These are phyloP conservation scores for Petunia hybrid DNA, from an alignment of 305 asterid genomes.

Conservation along the genomic window DNA sequence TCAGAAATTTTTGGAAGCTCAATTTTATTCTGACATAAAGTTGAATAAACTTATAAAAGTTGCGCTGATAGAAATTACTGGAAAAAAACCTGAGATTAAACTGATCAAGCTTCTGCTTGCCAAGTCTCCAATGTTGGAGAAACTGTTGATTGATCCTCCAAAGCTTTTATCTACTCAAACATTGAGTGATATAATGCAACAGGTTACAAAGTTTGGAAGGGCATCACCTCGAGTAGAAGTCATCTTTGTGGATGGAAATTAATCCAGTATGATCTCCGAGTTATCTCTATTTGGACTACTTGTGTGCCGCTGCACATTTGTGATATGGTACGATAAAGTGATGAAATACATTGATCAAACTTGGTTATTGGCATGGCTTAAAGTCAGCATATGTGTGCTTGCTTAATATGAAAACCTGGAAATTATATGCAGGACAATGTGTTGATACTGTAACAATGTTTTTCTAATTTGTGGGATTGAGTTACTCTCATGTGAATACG, in stretches of 20 bases:
- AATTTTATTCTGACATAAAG: neutral
- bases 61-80: neutral
- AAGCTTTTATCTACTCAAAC: neutral
- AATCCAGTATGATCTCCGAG: neutral
- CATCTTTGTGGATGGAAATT: neutral
- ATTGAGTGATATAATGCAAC: neutral
- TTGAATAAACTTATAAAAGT: neutral
- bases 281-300: neutral
- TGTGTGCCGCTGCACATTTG: neutral
- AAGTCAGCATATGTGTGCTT: neutral
- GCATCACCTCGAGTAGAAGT: constrained; percentile 1
- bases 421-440: neutral
- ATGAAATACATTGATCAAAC: neutral
- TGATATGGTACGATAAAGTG: neutral
- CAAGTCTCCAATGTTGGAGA: neutral
- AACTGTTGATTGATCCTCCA: neutral
- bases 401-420: neutral
- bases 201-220: neutral
- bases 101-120: neutral
- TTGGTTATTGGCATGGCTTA: neutral
- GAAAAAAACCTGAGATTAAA: neutral
- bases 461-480: too few species aligned
- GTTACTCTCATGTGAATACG: too few species aligned
- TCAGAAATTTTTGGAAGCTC: neutral
- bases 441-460: neutral